A percentile compares a stretch with the other conserved stretches of the same genome.
Evolutionary conservation across 2,329 filamentous ascomycete genomes (phyloP).

Genomic region (Stagonosporopsis tanaceti): DNA sequence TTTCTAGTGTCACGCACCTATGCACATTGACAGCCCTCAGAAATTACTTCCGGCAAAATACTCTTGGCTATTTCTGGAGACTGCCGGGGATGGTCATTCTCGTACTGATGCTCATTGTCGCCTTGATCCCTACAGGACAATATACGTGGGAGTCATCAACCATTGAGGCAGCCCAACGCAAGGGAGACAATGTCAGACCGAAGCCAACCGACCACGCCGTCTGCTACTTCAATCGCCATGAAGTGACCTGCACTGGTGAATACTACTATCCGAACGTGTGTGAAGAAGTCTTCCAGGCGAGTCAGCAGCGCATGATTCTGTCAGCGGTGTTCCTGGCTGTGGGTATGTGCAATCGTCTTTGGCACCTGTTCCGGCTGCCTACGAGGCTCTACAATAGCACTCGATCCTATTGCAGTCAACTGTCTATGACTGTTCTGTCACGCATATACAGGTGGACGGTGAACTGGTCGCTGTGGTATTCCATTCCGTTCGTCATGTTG

Average conservation of each 20-base stretch:
- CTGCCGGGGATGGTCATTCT: constrained; percentile 17
- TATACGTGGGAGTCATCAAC: constrained; percentile 13
- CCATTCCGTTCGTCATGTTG: not conserved
- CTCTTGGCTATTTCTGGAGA: constrained; percentile 15
- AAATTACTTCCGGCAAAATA: constrained; percentile 1
- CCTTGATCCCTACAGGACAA: constrained; percentile 16
- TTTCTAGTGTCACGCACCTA: constrained; percentile 23
- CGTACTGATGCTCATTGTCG: constrained; percentile 14
- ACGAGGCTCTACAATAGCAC: not conserved
- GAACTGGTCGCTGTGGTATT: not conserved
- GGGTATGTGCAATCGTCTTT: constrained; percentile 16
- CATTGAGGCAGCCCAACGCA: not conserved
- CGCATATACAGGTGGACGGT: constrained; percentile 1
- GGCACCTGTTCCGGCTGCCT: constrained; percentile 6
- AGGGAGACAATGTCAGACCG: not conserved
- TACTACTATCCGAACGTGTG: not conserved
- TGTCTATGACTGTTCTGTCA: not conserved
- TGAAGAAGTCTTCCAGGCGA: not conserved
- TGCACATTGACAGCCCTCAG: constrained; percentile 16
- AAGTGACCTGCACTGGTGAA: not conserved
- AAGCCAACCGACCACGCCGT: constrained; percentile 4
- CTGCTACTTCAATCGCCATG: constrained; percentile 9
- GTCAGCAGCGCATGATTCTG: constrained; percentile 13
- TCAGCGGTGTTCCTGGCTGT: constrained; percentile 8
- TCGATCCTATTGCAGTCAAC: constrained; percentile 1